phyloP scores from a whole-genome alignment of 257 asterid species.

The Euphrasia confusa region DNA sequence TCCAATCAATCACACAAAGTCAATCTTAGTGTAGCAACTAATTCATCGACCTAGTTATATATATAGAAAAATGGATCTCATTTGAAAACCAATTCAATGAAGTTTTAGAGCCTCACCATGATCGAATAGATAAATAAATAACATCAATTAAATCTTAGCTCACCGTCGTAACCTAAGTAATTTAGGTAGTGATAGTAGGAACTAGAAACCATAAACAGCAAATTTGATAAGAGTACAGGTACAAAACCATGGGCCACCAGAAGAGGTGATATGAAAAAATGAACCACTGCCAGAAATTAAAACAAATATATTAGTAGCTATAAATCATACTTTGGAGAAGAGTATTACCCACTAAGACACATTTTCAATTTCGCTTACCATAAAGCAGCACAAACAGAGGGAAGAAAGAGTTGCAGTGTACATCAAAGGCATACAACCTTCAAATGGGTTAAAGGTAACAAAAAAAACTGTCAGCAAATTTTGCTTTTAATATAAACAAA shows the following conservation, averaged over 20 bases:
- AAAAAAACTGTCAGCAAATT: constrained; percentile 28
- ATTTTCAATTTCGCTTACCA: constrained; percentile 42
- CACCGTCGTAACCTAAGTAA: constrained; percentile 94
- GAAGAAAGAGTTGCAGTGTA: constrained; percentile 99
- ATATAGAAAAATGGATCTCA: not conserved
- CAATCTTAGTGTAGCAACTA: not conserved
- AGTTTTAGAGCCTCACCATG: not conserved
- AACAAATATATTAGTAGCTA: constrained; percentile 22
- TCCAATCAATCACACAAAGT: not conserved
- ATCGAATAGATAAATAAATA: not conserved
- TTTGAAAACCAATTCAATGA: not conserved
- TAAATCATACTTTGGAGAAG: constrained; percentile 8
- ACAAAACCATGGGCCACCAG: constrained; percentile 93
- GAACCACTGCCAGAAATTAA: constrained; percentile 56
- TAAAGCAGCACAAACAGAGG: constrained; percentile 85
- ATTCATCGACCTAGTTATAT: not conserved
- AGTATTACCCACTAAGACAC: constrained; percentile 6
- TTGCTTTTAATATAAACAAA: constrained; percentile 15
- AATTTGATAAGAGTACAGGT: constrained; percentile 76
- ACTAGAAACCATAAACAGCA: constrained; percentile 88
- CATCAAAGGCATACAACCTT: constrained; percentile 98
- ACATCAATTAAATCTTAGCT: constrained; percentile 27
- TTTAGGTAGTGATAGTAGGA: constrained; percentile 95
- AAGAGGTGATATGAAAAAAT: constrained; percentile 85
- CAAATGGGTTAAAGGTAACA: constrained; percentile 28